A percentile compares a stretch with the other conserved stretches of the same genome.
These are phyloP conservation scores for Solanum chmielewskii DNA, from an alignment of 257 asterid species.

Conservation along the genomic window DNA sequence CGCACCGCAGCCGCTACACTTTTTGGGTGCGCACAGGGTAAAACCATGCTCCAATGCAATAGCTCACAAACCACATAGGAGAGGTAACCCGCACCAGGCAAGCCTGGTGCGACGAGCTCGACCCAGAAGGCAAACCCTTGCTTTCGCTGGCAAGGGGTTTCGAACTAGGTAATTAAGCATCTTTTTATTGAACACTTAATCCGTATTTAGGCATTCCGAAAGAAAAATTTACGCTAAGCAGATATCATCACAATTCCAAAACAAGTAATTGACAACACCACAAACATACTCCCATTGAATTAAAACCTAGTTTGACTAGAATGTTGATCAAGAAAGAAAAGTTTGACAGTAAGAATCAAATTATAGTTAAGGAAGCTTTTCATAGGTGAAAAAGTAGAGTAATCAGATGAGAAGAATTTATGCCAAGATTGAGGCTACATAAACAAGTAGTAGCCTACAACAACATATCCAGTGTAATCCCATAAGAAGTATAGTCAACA, in stretches of 20 bases:
- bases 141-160: no score
- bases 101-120: no score
- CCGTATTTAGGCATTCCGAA: background rate
- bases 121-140: no score
- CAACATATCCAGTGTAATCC: background rate
- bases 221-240: background rate
- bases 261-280: background rate
- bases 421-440: background rate
- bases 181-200: background rate
- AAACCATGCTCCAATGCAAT: no score
- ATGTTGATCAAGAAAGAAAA: background rate
- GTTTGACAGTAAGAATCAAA: background rate
- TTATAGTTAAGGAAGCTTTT: background rate
- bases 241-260: background rate
- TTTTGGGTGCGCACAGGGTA: no score
- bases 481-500: background rate
- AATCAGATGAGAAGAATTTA: background rate
- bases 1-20: no score
- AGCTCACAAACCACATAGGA: no score
- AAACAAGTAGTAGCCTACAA: background rate
- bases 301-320: background rate
- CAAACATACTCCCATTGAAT: background rate
- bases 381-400: background rate
- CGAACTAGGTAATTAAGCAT: background rate
- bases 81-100: no score